Evolutionary conservation across 148 eudicot species (phyloP).

Genomic region (Silene conica): DNA sequence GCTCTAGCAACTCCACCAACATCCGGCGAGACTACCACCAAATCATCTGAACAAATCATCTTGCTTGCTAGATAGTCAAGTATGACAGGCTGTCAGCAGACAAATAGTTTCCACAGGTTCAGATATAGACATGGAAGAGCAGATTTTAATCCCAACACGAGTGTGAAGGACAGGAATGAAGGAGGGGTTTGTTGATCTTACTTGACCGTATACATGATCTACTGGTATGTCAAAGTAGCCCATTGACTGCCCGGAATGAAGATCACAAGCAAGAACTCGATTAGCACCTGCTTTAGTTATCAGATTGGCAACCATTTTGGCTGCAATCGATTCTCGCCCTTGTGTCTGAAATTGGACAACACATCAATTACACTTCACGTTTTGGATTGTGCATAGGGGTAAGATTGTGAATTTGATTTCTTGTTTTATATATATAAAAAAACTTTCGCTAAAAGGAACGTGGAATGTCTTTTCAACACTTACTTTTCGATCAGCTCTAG

Average conservation of each 20-base stretch:
- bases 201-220: constrained; percentile 92
- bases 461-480: neutral
- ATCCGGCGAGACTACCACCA: constrained; percentile 96
- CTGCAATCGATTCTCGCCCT: constrained; percentile 95
- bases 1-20: constrained; percentile 99
- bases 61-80: constrained; percentile 97
- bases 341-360: constrained; percentile 60
- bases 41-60: constrained; percentile 63
- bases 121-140: neutral
- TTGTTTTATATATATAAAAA: too few relatives aligned
- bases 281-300: constrained; percentile 92
- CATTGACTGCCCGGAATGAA: constrained; percentile 95
- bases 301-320: constrained; percentile 88
- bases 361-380: neutral
- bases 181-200: constrained; percentile 20
- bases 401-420: neutral
- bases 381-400: neutral
- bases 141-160: neutral
- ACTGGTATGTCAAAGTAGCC: constrained; percentile 97
- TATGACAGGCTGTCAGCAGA: constrained; percentile 62
- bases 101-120: constrained; percentile 9
- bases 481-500: constrained; percentile 96
- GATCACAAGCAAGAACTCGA: constrained; percentile 93
- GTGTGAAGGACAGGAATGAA: neutral
- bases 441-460: neutral